Base-by-base conservation (phyloP, 2,329 filamentous ascomycete species). In the Drechslerella dactyloides region DNA sequence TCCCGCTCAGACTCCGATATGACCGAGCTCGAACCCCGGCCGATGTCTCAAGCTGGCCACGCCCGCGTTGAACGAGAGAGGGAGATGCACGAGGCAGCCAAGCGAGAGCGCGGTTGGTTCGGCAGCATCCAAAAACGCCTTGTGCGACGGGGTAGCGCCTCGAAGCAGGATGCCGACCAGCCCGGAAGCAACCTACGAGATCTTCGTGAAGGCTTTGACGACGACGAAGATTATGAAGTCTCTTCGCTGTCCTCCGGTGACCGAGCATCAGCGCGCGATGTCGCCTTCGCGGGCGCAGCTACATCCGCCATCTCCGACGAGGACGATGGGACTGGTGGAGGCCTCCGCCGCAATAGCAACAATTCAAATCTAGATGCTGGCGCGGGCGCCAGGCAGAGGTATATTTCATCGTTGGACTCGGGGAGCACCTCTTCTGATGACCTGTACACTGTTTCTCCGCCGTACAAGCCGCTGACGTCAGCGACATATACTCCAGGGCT, bases 1-100 rank as follows among this genome's bases (percentile, higher is more conserved):
- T 51, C 44, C 4, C 40, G 27, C 21, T 44, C 53, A 10, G 23
- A n/a, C 21, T 53, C 60, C 1, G 68, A 65, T 24, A 73, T 73
- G 69, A 63, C 66, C 42, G 56, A 73, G 19, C 51, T 72, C 1
- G 68, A 72, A 48, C 68, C 68, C 17, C 68, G 60, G 44, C 68
- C 68, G 2, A 73, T 68, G 62, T 73, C 69, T 7, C 53, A 62
- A 63, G 69, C 56, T 10, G 63, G 58, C 4, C 51, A 68, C 17
- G 61, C 66, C 1, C 56, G 69, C 33, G 68, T 68, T 1, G 69
- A 73, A 15, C 56, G 58, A 0, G 62, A 66, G 23, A 42, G 61
- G 17, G 57, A 68, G 27, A 55, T 63, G 54, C 69, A 63, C 23
- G 69, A 68, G 33, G 63, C 59, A 4, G 55, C 57, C 10, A 73